These are phyloP conservation scores for Cenchrus purpureus DNA, from an alignment of 176 grass and related monocot genomes.

Conservation along the genomic window DNA sequence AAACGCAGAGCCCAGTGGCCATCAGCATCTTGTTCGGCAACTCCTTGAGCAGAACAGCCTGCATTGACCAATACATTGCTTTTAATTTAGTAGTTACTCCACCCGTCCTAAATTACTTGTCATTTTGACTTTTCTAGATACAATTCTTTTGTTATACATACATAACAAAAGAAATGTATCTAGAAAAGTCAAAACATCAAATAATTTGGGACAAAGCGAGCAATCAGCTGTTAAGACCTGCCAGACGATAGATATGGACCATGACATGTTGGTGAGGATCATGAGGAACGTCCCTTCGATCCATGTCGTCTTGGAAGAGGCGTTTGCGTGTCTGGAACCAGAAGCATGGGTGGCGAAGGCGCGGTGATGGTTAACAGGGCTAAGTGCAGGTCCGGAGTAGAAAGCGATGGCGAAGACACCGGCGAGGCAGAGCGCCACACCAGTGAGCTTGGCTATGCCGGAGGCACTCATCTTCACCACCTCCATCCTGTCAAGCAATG, in stretches of 20 bases:
- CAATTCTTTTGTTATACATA: too few species aligned
- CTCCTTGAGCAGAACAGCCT: constrained; percentile 66
- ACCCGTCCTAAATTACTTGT: too few species aligned
- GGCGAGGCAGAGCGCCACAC: constrained; percentile 55
- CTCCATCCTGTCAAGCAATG: constrained; percentile 55
- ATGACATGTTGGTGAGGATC: constrained; percentile 48
- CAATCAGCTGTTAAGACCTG: neutral
- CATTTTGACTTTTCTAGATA: too few species aligned
- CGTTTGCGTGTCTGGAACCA: neutral
- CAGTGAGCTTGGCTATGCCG: constrained; percentile 59
- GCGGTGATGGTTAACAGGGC: constrained; percentile 58
- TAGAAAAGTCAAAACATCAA: too few species aligned
- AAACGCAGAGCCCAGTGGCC: constrained; percentile 49
- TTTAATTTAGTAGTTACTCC: too few species aligned
- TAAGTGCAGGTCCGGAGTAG: constrained; percentile 54
- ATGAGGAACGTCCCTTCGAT: constrained; percentile 69
- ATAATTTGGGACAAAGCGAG: too few species aligned
- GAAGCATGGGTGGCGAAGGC: neutral
- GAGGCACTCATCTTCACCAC: constrained; percentile 40
- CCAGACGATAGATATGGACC: constrained; percentile 57
- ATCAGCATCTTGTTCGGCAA: constrained; percentile 64
- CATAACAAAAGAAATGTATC: too few species aligned
- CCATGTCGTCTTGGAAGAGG: constrained; percentile 38
- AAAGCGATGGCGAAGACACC: constrained; percentile 62
- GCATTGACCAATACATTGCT: neutral